Conservation (phyloP, 2,329 filamentous ascomycete species). For the Dothideomycetes sp. region DNA sequence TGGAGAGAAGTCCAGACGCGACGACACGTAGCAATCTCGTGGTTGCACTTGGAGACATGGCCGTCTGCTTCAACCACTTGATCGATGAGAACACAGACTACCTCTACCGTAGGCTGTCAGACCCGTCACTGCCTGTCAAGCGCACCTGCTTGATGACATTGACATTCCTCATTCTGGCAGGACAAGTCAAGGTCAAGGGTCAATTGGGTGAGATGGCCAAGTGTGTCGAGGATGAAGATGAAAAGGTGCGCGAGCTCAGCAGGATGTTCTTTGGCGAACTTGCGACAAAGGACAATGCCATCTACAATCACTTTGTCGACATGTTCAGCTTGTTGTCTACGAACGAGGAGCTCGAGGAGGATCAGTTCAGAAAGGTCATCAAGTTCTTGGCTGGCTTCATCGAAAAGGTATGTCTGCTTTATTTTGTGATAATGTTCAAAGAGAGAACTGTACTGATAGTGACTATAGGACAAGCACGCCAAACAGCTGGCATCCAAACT, state of each 20-base stretch:
- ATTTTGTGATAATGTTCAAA: neutral
- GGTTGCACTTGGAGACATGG: slow-evolving; percentile 96
- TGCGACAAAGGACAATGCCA: slow-evolving; percentile 94
- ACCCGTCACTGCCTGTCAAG: slow-evolving; percentile 81
- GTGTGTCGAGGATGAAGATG: slow-evolving; percentile 92
- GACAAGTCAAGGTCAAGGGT: slow-evolving; percentile 98
- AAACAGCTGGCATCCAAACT: slow-evolving; percentile 89
- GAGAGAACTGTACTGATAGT: slow-evolving; percentile 1
- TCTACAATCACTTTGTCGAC: slow-evolving; percentile 98
- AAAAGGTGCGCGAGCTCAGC: slow-evolving; percentile 83
- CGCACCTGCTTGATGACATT: slow-evolving; percentile 96
- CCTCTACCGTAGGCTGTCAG: slow-evolving; percentile 84
- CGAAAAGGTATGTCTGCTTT: slow-evolving; percentile 64
- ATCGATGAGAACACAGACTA: slow-evolving; percentile 99
- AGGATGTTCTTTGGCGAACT: slow-evolving; percentile 98
- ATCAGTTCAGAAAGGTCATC: slow-evolving; percentile 74
- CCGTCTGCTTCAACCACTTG: slow-evolving; percentile 97
- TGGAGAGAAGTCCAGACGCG: slow-evolving; percentile 85
- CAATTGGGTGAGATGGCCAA: slow-evolving; percentile 99
- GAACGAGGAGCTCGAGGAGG: slow-evolving; percentile 69
- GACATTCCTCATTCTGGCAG: slow-evolving; percentile 91
- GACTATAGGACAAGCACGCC: slow-evolving; percentile 85
- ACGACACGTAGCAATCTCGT: slow-evolving; percentile 94
- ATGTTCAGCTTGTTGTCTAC: slow-evolving; percentile 93
- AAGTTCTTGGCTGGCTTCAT: slow-evolving; percentile 93